phyloP scores from a whole-genome alignment of 163 green algal genomes.

The Smithsoniella earleae region DNA sequence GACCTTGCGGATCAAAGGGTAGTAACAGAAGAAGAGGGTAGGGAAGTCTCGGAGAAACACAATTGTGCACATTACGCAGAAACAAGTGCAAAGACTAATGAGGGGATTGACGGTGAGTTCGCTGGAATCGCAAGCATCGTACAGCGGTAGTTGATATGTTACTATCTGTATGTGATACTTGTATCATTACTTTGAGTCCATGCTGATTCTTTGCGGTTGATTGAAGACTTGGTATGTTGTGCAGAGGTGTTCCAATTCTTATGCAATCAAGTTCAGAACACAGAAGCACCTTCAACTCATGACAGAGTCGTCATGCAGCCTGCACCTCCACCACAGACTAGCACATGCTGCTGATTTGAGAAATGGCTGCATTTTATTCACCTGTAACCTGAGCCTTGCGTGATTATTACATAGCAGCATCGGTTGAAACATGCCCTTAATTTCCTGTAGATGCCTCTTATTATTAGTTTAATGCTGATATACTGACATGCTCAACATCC shows the following conservation, averaged over 20 bases:
- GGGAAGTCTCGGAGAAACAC: constrained; percentile 40
- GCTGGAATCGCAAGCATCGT: not conserved
- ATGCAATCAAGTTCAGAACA: constrained; percentile 18
- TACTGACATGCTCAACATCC: too few species aligned
- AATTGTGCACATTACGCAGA: constrained; percentile 31
- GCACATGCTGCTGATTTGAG: constrained; percentile 8
- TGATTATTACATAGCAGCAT: too few species aligned
- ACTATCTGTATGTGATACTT: too few species aligned
- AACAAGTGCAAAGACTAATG: constrained; percentile 28
- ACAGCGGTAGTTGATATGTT: too few species aligned
- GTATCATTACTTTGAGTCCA: too few species aligned
- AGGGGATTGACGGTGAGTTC: constrained; percentile 8
- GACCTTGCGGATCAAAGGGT: constrained; percentile 53
- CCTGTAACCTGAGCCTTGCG: too few species aligned
- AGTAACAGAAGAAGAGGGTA: constrained; percentile 48
- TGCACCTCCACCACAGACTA: constrained; percentile 6
- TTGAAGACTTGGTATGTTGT: too few species aligned
- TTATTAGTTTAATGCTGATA: too few species aligned
- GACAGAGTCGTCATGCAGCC: constrained; percentile 24
- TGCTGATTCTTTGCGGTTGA: too few species aligned
- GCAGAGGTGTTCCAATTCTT: constrained; percentile 27
- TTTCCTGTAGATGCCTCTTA: too few species aligned
- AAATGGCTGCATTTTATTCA: too few species aligned
- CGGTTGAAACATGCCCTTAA: too few species aligned
- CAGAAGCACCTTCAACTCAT: constrained; percentile 22